Conservation (phyloP, 2,329 filamentous ascomycete species). For the Emmonsia crescens region DNA sequence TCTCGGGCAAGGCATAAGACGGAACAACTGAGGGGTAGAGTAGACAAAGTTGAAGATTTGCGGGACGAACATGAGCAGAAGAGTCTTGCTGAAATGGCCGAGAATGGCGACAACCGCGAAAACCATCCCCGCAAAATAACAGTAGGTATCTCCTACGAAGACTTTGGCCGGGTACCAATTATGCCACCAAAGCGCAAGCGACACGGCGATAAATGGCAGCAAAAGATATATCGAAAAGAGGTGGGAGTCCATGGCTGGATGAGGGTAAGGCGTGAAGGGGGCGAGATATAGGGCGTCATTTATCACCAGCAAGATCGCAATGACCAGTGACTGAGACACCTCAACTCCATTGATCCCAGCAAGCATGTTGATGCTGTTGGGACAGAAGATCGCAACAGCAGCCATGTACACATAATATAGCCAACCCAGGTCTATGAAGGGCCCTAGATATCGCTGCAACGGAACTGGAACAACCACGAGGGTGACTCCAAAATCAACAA, state of each 20-base stretch:
- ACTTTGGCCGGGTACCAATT: conserved; percentile 95
- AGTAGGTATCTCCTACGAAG: conserved; percentile 97
- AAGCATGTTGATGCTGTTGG: conserved; percentile 99
- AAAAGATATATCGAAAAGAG: conserved; percentile 93
- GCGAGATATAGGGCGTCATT: conserved; percentile 83
- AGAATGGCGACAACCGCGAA: conserved; percentile 95
- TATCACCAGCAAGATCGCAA: conserved; percentile 68
- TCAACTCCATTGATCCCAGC: conserved; percentile 98
- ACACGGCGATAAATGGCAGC: conserved; percentile 88
- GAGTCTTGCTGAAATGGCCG: conserved; percentile 95
- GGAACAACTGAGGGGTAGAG: conserved; percentile 83
- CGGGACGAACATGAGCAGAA: conserved; percentile 79
- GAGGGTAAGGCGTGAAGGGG: conserved; percentile 64
- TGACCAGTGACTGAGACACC: conserved; percentile 84
- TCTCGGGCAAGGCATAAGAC: conserved; percentile 79
- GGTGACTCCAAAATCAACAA: conserved; percentile 96
- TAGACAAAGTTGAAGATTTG: conserved; percentile 97
- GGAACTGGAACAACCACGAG: conserved; percentile 84
- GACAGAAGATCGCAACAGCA: conserved; percentile 89
- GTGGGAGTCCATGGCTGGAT: conserved; percentile 91
- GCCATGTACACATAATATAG: conserved; percentile 97
- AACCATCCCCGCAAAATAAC: conserved; percentile 98
- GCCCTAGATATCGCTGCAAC: conserved; percentile 71
- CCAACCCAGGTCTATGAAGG: conserved; percentile 69
- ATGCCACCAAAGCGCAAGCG: conserved; percentile 71